These are phyloP conservation scores for Puya raimondii DNA, from an alignment of 176 grass and related monocot genomes.

Conservation along the genomic window DNA sequence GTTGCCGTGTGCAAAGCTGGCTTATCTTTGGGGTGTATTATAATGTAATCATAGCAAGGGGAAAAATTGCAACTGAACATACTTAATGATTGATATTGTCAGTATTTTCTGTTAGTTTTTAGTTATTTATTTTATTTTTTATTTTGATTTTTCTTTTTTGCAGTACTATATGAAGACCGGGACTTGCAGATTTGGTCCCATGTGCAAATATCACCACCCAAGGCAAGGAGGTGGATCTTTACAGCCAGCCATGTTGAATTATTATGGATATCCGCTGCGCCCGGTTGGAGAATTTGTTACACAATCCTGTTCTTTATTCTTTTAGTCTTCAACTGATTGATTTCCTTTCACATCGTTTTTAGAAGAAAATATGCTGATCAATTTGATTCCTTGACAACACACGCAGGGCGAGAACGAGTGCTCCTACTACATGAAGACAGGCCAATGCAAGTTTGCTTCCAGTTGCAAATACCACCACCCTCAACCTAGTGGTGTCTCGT, in stretches of 20 bases:
- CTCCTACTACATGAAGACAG: slow-evolving; percentile 83
- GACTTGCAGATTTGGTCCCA: slow-evolving; percentile 70
- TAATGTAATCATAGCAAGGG: not conserved
- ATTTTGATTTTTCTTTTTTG: slow-evolving; percentile 17
- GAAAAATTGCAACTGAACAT: too few relatives aligned
- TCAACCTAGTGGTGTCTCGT: slow-evolving; percentile 28
- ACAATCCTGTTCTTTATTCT: not conserved
- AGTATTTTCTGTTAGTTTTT: too few relatives aligned
- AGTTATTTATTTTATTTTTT: not conserved
- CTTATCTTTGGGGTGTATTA: not conserved
- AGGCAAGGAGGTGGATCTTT: slow-evolving; percentile 38
- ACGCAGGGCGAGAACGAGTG: slow-evolving; percentile 89
- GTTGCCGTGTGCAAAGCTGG: not conserved
- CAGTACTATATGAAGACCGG: slow-evolving; percentile 90
- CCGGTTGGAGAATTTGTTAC: slow-evolving; percentile 28
- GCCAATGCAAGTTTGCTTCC: slow-evolving; percentile 74
- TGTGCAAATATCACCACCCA: slow-evolving; percentile 89
- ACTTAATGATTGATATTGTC: too few relatives aligned
- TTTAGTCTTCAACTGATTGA: not conserved
- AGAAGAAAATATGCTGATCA: not conserved
- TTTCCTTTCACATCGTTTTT: not conserved
- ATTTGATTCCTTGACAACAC: slow-evolving; percentile 8
- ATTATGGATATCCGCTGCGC: slow-evolving; percentile 57
- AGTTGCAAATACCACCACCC: slow-evolving; percentile 89
- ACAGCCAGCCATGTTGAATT: slow-evolving; percentile 49